Percentiles rank a stretch among this genome's conserved stretches.
These are phyloP conservation scores for Teunomyces panamensis DNA, from an alignment of 805 yeast species.

Conservation along the genomic window DNA sequence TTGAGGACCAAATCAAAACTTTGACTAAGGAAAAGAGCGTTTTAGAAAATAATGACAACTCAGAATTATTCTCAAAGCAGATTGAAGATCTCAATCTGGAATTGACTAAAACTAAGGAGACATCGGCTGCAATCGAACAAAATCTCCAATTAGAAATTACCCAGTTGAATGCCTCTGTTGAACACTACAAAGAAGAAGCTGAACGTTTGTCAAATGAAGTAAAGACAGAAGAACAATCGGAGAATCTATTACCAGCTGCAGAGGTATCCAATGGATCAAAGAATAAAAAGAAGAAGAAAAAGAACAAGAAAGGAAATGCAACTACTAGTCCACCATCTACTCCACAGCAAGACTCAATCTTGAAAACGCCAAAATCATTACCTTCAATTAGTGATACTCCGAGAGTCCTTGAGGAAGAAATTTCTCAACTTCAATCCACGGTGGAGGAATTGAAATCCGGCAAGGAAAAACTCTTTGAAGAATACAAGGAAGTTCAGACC, in stretches of 20 bases:
- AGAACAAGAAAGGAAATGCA: background rate
- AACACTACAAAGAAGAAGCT: background rate
- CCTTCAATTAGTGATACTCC: background rate
- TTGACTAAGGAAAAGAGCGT: background rate
- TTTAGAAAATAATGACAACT: background rate
- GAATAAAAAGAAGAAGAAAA: conserved; percentile 1
- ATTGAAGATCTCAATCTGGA: background rate
- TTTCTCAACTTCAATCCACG: background rate
- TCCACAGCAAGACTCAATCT: background rate
- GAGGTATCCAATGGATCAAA: background rate
- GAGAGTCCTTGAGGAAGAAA: background rate
- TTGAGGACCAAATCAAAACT: background rate
- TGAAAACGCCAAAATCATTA: background rate
- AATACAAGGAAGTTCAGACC: background rate
- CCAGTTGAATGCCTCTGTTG: background rate
- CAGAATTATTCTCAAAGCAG: background rate
- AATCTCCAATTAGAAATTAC: background rate
- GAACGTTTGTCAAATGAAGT: background rate
- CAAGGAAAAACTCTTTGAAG: background rate
- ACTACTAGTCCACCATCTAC: background rate
- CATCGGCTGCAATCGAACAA: background rate
- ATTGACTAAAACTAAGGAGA: background rate
- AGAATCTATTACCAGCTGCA: conserved; percentile 1
- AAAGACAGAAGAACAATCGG: background rate
- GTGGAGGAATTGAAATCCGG: background rate